A percentile compares a stretch with the other conserved stretches of the same genome.
Evolutionary conservation across 2,329 filamentous ascomycete species (phyloP).

Genomic region (Ampelomyces quisqualis): DNA sequence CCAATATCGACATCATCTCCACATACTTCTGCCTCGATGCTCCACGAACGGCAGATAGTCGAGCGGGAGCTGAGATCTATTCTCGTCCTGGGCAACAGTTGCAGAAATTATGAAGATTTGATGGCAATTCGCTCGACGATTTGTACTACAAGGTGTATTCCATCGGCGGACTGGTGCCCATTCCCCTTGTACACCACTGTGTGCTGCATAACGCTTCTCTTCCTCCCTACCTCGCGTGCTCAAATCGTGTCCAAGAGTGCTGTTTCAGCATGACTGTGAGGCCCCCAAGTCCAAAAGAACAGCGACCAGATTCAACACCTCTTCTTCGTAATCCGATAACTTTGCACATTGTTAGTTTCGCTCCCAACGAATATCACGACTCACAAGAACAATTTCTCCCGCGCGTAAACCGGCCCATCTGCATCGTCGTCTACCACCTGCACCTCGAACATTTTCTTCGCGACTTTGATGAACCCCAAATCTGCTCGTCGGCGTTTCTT

Average conservation of each 20-base stretch:
- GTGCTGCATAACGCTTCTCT: too few species aligned
- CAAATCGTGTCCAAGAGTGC: too few species aligned
- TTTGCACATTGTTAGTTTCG: constrained; percentile 2
- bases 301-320: constrained; percentile 8
- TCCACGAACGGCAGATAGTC: too few species aligned
- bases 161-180: too few species aligned
- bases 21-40: constrained; percentile 60
- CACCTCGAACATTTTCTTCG: constrained; percentile 52
- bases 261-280: too few species aligned
- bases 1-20: constrained; percentile 92
- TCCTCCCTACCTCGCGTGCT: constrained; percentile 90
- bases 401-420: constrained; percentile 48
- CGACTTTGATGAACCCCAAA: constrained; percentile 54
- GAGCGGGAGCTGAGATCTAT: too few species aligned
- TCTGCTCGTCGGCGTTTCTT: constrained; percentile 81
- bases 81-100: too few species aligned
- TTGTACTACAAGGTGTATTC: too few species aligned
- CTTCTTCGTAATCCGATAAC: constrained; percentile 28
- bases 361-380: constrained; percentile 8
- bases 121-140: too few species aligned
- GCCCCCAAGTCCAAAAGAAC: too few species aligned
- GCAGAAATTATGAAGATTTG: too few species aligned
- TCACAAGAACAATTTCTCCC: constrained; percentile 55
- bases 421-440: constrained; percentile 52
- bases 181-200: too few species aligned